Base-by-base conservation (phyloP, 2,329 filamentous ascomycete species). In the Trichoderma pleuroti region DNA sequence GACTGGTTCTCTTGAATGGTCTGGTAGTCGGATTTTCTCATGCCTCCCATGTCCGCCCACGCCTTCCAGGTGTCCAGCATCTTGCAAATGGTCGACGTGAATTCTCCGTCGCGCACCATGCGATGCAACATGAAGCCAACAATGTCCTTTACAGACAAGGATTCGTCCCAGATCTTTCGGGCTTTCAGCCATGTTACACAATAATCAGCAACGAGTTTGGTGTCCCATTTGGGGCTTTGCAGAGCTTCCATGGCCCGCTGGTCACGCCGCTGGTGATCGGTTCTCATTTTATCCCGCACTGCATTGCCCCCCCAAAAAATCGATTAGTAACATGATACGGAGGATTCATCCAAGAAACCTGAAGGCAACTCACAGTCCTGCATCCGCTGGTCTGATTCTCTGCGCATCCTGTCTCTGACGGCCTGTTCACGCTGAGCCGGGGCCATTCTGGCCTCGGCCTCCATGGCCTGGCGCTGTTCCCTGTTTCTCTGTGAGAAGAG, bases 21-120 rank as follows among this genome's bases (percentile, higher is more conserved):
- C 16, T 80, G 77, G 54, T 83, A 79, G 70, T 88, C 85, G 4
- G 81, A 77, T 72, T 77, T 82, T 30, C 82, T 80, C 84, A 88
- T 86, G 9, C 86, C 86, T 9, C 85, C 86, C 69, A 85, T 84
- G 34, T 88, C 86, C 2, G 85, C 82, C 85, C 86, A 88, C 1
- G 80, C 79, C 76, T 84, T 86, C 86, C 86, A 88, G 49, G 76
- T 75, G 70, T 87, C 85, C 36, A 89, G 74, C 76, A 86, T 82
- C 36, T 76, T 73, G 71, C 80, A 84, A 3, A 88, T 71, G 0
- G 74, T 74, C 0, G 75, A 73, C 0, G 86, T 75, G 61, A 86
- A 85, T 68, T 79, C 76, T 12, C 81, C 81, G 52, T 88, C 84
- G 3, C 83, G 81, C 0, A 88, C 80, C 85, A 88, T 87, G 39